Evolutionary conservation across 768 basidiomycete species (phyloP), one percentile per base, ranked within the genome.

Genomic region (Termitomyces sp.): DNA sequence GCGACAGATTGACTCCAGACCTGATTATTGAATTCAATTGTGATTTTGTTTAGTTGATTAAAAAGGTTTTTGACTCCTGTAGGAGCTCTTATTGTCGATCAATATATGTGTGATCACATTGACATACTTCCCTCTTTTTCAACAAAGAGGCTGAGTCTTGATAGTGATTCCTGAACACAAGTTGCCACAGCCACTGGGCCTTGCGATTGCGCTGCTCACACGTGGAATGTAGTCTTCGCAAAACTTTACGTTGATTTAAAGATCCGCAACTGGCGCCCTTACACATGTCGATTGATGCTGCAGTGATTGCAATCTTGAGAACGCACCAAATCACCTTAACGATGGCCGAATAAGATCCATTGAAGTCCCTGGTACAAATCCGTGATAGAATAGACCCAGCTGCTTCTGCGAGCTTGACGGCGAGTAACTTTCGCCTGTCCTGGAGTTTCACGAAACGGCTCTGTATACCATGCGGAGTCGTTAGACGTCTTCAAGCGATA

Each of bases 331-430:
- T 24, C 20, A 31, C 37, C 56, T 72, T 62, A 81, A 51, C 76
- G 73, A 61, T 75, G 77, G 57, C 79, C 73, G 64, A 79, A 84
- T 18, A 83, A 15, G 12, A 80, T 59, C 83, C 82, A 85, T 59
- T 70, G 72, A 22, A 82, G 45, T 31, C 74, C 73, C 63, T 84
- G 78, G 53, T 75, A 82, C 22, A 80, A 12, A 8, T 56, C 44
- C 7, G 42, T 41, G 28, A 57, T 26, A 57, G 45, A 24, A 15
- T 58, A 51, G 26, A 47, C 18, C 55, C 61, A 64, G 39, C 44
- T 53, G 34, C 22, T 16, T 20, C 41, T 37, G 16, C 37, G 26
- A 22, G 24, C 2, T 29, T 31, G 39, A 20, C 39, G 31, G 13
- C 29, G 34, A 24, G 33, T n/a, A 18, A 20, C 9, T 29, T 15